These are phyloP conservation scores for Nannochloropsis gaditana DNA, from an alignment of 108 stramenopile genomes.

Conservation along the genomic window DNA sequence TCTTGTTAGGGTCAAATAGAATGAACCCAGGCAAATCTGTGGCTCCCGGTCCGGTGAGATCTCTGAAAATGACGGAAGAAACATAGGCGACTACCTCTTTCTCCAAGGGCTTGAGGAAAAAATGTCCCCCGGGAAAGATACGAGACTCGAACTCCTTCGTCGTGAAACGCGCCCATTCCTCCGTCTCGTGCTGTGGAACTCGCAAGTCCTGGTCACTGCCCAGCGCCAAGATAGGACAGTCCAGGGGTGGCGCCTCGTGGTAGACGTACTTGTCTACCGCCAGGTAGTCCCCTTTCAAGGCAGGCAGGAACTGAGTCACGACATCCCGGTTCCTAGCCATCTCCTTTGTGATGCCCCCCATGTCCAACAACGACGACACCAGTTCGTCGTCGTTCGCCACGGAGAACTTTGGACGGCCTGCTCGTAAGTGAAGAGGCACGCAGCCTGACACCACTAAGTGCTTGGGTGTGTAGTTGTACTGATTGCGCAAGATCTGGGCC, in stretches of 20 bases:
- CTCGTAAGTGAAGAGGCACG: neutral
- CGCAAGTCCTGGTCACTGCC: slow-evolving; percentile 14
- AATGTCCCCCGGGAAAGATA: neutral
- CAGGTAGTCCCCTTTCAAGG: neutral
- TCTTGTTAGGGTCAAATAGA: neutral
- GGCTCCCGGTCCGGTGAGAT: neutral
- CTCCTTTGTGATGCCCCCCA: slow-evolving; percentile 3
- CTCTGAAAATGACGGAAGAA: slow-evolving; percentile 14
- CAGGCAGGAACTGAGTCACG: neutral
- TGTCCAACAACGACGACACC: neutral
- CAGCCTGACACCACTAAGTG: neutral
- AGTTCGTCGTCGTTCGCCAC: neutral
- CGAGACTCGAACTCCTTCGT: slow-evolving; percentile 12
- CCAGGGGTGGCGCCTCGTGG: neutral
- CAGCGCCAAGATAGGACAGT: neutral
- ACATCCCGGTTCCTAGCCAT: slow-evolving; percentile 19
- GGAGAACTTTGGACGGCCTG: neutral
- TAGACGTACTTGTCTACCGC: slow-evolving; percentile 17
- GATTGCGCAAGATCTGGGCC: neutral
- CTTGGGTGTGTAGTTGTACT: slow-evolving; percentile 20
- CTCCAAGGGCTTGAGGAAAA: slow-evolving; percentile 9
- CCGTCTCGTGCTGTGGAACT: neutral
- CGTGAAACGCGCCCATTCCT: neutral
- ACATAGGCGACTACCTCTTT: neutral
- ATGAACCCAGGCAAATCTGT: neutral